phyloP scores from a whole-genome alignment of 2,329 filamentous ascomycete genomes.

The Fusarium goolgardi region DNA sequence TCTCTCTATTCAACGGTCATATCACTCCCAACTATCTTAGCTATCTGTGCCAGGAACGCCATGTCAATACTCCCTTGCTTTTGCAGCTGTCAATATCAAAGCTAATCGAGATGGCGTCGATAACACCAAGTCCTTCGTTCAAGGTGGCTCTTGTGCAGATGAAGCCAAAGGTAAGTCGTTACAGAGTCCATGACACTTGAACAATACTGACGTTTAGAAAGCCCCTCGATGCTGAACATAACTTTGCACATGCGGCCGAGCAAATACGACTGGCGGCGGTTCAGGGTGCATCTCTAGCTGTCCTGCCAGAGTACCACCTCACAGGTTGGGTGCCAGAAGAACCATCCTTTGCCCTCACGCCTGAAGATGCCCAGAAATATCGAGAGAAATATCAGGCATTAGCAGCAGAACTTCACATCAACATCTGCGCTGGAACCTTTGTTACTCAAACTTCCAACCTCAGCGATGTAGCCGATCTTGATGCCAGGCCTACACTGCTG shows the following conservation, averaged over 20 bases:
- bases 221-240: slow-evolving; percentile 41
- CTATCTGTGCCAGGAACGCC: slow-evolving; percentile 1
- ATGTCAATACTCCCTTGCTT: slow-evolving; percentile 1
- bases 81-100: background rate
- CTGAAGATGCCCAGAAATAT: slow-evolving; percentile 64
- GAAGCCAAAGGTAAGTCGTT: slow-evolving; percentile 36
- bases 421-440: slow-evolving; percentile 82
- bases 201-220: slow-evolving; percentile 11
- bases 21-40: background rate
- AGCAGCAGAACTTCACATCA: slow-evolving; percentile 72
- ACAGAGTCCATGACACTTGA: background rate
- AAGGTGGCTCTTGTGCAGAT: slow-evolving; percentile 42
- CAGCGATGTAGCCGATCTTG: slow-evolving; percentile 57
- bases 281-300: slow-evolving; percentile 60
- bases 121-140: slow-evolving; percentile 16
- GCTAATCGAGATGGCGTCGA: slow-evolving; percentile 24
- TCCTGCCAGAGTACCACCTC: slow-evolving; percentile 79
- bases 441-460: slow-evolving; percentile 53
- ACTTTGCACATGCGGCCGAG: slow-evolving; percentile 32
- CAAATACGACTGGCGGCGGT: slow-evolving; percentile 34
- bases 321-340: slow-evolving; percentile 77
- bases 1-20: background rate
- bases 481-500: slow-evolving; percentile 61
- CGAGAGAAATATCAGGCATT: slow-evolving; percentile 70
- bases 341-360: slow-evolving; percentile 65